These are phyloP conservation scores for Echium plantagineum DNA, from an alignment of 257 asterid genomes.

Conservation along the genomic window DNA sequence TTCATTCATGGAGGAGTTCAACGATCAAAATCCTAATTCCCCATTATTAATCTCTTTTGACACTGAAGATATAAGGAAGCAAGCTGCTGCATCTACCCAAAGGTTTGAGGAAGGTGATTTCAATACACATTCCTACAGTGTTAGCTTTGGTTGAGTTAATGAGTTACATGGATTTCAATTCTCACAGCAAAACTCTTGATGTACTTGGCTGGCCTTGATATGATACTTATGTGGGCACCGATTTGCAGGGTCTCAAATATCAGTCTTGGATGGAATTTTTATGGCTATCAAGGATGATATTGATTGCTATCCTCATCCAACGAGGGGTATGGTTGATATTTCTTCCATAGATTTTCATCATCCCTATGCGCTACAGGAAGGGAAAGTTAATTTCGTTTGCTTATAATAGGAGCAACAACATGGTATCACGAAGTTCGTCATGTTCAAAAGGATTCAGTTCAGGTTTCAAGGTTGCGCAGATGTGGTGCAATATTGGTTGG, in stretches of 20 bases:
- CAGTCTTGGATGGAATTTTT: conserved; percentile 87
- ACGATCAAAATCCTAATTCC: conserved; percentile 43
- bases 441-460: conserved; percentile 63
- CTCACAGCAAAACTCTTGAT: background rate
- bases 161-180: background rate
- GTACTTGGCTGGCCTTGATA: conserved; percentile 4
- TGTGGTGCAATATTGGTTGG: conserved; percentile 94
- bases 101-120: conserved; percentile 85
- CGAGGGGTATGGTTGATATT: conserved; percentile 47
- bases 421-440: conserved; percentile 72
- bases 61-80: conserved; percentile 73
- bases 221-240: conserved; percentile 12
- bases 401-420: conserved; percentile 72
- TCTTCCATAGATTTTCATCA: background rate
- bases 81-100: conserved; percentile 84
- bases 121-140: background rate
- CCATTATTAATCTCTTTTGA: conserved; percentile 74
- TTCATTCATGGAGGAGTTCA: conserved; percentile 68
- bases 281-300: conserved; percentile 96
- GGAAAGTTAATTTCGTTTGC: conserved; percentile 9
- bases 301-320: conserved; percentile 75
- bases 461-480: conserved; percentile 68
- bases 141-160: background rate
- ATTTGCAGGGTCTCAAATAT: conserved; percentile 64
- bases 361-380: conserved; percentile 1